Evolutionary conservation across 108 stramenopile genomes (phyloP).

Genomic region (Nannochloropsis gaditana): DNA sequence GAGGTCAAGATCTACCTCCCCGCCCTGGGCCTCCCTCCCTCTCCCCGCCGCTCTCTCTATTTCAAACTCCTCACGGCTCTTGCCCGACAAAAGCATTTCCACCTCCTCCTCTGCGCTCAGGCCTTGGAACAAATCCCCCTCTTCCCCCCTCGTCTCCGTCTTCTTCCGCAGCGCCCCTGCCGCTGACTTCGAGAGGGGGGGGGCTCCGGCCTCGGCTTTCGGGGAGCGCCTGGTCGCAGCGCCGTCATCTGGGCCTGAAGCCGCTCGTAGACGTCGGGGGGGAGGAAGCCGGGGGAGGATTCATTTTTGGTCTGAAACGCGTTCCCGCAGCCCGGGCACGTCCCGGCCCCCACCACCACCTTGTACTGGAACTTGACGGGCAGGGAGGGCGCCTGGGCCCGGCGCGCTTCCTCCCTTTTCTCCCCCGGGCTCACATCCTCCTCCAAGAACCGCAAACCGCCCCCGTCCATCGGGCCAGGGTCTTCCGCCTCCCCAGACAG

Average conservation of each 20-base stretch:
- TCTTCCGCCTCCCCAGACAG: background rate
- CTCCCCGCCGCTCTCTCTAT: background rate
- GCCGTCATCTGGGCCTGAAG: background rate
- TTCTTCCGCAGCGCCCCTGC: background rate
- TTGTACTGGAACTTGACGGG: background rate
- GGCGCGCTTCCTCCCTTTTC: background rate
- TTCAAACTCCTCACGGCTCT: background rate
- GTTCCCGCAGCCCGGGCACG: slow-evolving; percentile 42
- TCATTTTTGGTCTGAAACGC: slow-evolving; percentile 26
- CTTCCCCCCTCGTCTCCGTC: background rate
- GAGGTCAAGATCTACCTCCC: background rate
- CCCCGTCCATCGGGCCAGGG: background rate
- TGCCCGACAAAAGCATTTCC: background rate
- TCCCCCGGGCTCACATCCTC: background rate
- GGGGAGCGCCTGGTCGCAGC: background rate
- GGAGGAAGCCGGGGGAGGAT: background rate
- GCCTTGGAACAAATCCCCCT: background rate
- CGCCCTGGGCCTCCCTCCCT: slow-evolving; percentile 5
- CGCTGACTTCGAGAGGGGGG: background rate
- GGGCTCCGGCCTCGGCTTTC: background rate
- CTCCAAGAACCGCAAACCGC: background rate
- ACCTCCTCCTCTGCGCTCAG: background rate
- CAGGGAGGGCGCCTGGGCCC: background rate
- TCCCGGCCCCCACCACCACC: slow-evolving; percentile 15
- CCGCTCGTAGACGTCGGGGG: background rate